Evolutionary conservation across 2,329 filamentous ascomycete species (phyloP).

Genomic region (Huntiella bhutanensis): DNA sequence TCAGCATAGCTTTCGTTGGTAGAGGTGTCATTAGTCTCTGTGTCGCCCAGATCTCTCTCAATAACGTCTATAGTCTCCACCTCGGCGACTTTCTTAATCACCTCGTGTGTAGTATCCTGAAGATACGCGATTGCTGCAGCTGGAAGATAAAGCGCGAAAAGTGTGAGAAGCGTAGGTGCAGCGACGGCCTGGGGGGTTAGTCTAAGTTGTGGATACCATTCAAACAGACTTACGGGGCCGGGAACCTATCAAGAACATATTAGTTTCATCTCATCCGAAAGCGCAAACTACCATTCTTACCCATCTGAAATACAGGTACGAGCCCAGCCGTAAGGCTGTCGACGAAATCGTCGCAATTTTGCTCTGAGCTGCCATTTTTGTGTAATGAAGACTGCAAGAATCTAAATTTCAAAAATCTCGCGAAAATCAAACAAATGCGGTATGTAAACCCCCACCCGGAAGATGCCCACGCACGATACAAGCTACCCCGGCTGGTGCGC

Average conservation of each 20-base stretch:
- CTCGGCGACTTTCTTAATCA: conserved; percentile 42
- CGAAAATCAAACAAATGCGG: no score
- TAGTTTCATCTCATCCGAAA: conserved; percentile 1
- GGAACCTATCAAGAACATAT: conserved; percentile 16
- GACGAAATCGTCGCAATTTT: conserved; percentile 19
- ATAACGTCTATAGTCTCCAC: conserved; percentile 22
- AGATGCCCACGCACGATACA: no score
- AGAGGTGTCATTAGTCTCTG: background rate
- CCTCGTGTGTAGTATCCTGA: conserved; percentile 34
- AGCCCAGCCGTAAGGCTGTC: conserved; percentile 21
- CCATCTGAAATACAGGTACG: conserved; percentile 44
- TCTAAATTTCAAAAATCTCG: no score
- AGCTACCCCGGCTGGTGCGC: no score
- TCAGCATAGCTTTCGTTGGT: background rate
- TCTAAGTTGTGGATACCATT: background rate
- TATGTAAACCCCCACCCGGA: no score
- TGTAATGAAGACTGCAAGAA: no score
- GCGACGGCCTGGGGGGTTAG: conserved; percentile 13
- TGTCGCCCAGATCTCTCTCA: background rate
- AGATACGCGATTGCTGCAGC: conserved; percentile 42
- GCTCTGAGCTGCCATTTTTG: conserved; percentile 5
- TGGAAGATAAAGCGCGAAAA: conserved; percentile 47
- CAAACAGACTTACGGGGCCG: conserved; percentile 16
- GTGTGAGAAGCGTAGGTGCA: conserved; percentile 27
- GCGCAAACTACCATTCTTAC: conserved; percentile 19